These are phyloP conservation scores for Cyclostephanos invisitatus DNA, from an alignment of 108 stramenopile species.

Conservation along the genomic window DNA sequence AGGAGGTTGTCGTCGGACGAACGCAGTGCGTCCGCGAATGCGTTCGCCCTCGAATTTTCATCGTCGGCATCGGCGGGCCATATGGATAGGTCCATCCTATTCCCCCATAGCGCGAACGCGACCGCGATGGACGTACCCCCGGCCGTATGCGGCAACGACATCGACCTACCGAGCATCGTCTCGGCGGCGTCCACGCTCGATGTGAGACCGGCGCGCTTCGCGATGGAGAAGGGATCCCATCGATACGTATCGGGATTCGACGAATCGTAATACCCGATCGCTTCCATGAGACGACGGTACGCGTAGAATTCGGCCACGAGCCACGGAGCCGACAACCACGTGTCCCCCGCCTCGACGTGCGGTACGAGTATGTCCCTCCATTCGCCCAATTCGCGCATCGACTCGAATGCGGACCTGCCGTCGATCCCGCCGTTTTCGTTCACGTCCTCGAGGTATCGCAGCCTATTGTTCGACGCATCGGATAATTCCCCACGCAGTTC, in stretches of 20 bases:
- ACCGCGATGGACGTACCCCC: slow-evolving; percentile 67
- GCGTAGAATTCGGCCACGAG: slow-evolving; percentile 95
- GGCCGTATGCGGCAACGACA: slow-evolving; percentile 50
- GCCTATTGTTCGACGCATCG: slow-evolving; percentile 58
- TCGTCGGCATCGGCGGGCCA: slow-evolving; percentile 87
- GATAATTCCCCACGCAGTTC: slow-evolving; percentile 73
- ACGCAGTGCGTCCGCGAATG: slow-evolving; percentile 78
- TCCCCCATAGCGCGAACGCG: slow-evolving; percentile 92
- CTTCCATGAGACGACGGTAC: slow-evolving; percentile 85
- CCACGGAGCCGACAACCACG: slow-evolving; percentile 96
- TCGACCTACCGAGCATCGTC: slow-evolving; percentile 65
- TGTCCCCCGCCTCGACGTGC: slow-evolving; percentile 62
- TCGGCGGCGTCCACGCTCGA: slow-evolving; percentile 73
- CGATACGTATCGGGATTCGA: slow-evolving; percentile 61
- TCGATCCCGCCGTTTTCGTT: slow-evolving; percentile 40
- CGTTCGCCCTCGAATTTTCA: slow-evolving; percentile 53
- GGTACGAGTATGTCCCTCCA: slow-evolving; percentile 84
- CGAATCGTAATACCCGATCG: slow-evolving; percentile 80
- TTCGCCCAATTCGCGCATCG: slow-evolving; percentile 60
- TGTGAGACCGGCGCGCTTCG: slow-evolving; percentile 78
- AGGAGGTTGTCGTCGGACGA: slow-evolving; percentile 80
- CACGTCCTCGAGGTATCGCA: slow-evolving; percentile 59
- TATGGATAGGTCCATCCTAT: slow-evolving; percentile 94
- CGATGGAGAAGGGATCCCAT: slow-evolving; percentile 88
- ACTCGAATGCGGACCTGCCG: slow-evolving; percentile 32